Evolutionary conservation across 495 filamentous ascomycete species (phyloP), one percentile per base, ranked within the genome.

Genomic region (Parachaetomium inaequale): DNA sequence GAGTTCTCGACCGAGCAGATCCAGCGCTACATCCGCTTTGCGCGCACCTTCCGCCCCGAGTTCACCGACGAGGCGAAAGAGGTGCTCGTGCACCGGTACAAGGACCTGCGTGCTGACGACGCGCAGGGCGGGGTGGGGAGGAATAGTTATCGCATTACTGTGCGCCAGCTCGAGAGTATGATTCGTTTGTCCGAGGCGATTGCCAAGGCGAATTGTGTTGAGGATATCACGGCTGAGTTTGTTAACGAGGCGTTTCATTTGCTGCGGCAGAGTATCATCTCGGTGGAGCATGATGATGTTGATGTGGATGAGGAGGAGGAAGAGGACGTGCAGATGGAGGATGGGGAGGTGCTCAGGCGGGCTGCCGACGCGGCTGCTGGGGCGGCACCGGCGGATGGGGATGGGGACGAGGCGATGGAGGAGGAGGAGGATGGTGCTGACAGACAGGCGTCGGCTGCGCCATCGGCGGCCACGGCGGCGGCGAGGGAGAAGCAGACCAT

Each of bases 1-100:
- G 92, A 97, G 70, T 92, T 96, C 74, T 93, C 88, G 68, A 99
- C 94, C 50, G 94, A 98, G 78, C 93, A 97, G 71, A 78, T 99
- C 36, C 94, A 98, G 75, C 87, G 94, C 47, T 99, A 98, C 73
- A 97, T 99, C 72, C 91, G 93, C 8, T 98, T 97, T 70, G 95
- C 95, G 1, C 81, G 90, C 2, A 97, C 94, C 1, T 98, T 97
- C 85, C 87, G 89, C 54, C 94, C 94, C 17, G 89, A 94, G 60
- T 97, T 99, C 77, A 90, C 87, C 0, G 84, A 87, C 12, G 92
- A 95, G 72, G 92, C 94, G 26, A 95, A 92, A 74, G 75, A 82
- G 23, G 78, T 91, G 3, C 84, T 99, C 3, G 93, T 99, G 7
- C 81, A 91, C 71, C 91, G 91, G 73, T 99, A 99, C 80, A 97